These are phyloP conservation scores for Aureobasidium sp. DNA, from an alignment of 2,329 filamentous ascomycete genomes.

Conservation along the genomic window DNA sequence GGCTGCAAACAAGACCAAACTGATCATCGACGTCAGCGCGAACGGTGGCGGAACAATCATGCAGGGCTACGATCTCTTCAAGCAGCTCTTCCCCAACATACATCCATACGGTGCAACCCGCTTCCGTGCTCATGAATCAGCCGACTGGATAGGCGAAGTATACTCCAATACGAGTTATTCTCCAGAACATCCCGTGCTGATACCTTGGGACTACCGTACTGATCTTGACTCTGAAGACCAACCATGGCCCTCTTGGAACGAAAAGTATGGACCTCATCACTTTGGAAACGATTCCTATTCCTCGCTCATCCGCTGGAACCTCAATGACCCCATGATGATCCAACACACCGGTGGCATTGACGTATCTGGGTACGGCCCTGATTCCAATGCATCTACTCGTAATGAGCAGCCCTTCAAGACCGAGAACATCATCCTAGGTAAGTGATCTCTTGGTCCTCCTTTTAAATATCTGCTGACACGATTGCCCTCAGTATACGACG, in stretches of 20 bases:
- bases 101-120: slow-evolving; percentile 45
- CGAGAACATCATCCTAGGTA: slow-evolving; percentile 48
- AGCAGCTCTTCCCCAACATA: slow-evolving; percentile 47
- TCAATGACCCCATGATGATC: slow-evolving; percentile 36
- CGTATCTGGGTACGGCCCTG: slow-evolving; percentile 45
- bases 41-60: slow-evolving; percentile 55
- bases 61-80: slow-evolving; percentile 56
- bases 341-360: slow-evolving; percentile 29
- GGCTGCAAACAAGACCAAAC: slow-evolving; percentile 49
- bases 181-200: slow-evolving; percentile 34
- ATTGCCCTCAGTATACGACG: slow-evolving; percentile 29
- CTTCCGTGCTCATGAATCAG: slow-evolving; percentile 43
- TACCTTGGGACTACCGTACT: slow-evolving; percentile 42
- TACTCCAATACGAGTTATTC: slow-evolving; percentile 31
- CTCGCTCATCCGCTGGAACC: slow-evolving; percentile 48
- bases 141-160: slow-evolving; percentile 38
- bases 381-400: slow-evolving; percentile 35
- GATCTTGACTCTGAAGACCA: slow-evolving; percentile 43
- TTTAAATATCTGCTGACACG: too few species aligned
- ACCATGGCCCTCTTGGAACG: slow-evolving; percentile 40
- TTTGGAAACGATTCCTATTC: slow-evolving; percentile 50
- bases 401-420: slow-evolving; percentile 46
- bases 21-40: slow-evolving; percentile 52
- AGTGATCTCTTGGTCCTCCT: too few species aligned
- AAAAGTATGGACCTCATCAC: slow-evolving; percentile 40